Percentiles rank a stretch among this genome's conserved stretches.
Evolutionary conservation across 2,329 filamentous ascomycete species (phyloP).

Genomic region (Aspergillus sp.): DNA sequence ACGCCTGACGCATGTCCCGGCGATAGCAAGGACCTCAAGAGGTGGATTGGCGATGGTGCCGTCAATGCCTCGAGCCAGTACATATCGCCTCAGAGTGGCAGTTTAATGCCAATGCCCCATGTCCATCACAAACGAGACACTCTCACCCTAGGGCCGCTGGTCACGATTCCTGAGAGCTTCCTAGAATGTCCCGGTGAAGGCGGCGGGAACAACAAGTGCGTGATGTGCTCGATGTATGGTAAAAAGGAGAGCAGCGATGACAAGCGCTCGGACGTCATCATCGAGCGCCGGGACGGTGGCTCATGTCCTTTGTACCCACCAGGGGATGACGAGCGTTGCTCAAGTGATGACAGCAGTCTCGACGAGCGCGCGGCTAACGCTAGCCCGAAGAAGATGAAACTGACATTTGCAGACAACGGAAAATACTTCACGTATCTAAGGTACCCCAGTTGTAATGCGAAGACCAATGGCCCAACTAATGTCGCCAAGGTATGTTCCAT

Average conservation of each 20-base stretch:
- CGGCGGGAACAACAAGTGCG: constrained; percentile 2
- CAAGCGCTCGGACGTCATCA: not conserved
- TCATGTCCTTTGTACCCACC: constrained; percentile 8
- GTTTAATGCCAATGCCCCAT: not conserved
- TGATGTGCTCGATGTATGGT: constrained; percentile 12
- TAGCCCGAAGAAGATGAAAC: constrained; percentile 5
- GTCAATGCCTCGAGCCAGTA: not conserved
- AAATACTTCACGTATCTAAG: constrained; percentile 4
- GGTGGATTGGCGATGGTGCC: not conserved
- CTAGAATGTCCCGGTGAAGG: constrained; percentile 11
- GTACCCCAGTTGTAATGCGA: constrained; percentile 13
- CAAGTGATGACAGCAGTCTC: not conserved
- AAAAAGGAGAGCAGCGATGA: constrained; percentile 1
- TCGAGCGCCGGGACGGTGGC: constrained; percentile 3
- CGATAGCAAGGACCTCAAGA: constrained; percentile 2
- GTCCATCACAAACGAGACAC: constrained; percentile 8
- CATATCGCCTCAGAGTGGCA: not conserved
- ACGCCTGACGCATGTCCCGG: constrained; percentile 6
- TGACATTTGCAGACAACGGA: constrained; percentile 1
- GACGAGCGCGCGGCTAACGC: not conserved
- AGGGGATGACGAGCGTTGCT: constrained; percentile 5
- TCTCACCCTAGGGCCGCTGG: constrained; percentile 8
- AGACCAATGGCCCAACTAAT: constrained; percentile 6
- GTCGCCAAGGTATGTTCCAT: constrained; percentile 6
- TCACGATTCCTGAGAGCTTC: constrained; percentile 11